phyloP scores from a whole-genome alignment of 768 basidiomycete genomes.

The Coprinopsis sp. region DNA sequence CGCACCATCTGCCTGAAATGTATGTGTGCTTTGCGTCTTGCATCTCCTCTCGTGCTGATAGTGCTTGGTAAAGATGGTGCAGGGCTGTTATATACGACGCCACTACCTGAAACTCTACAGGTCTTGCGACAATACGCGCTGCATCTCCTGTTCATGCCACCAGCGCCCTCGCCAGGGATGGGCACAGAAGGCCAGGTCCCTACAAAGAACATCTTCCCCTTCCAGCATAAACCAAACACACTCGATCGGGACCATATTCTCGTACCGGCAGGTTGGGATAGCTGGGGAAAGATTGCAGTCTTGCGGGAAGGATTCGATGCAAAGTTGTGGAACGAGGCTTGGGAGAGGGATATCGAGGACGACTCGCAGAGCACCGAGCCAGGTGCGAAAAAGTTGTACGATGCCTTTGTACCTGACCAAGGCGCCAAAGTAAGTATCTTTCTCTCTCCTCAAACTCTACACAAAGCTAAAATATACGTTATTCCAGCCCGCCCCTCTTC shows the following conservation, averaged over 20 bases:
- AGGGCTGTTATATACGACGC: conserved; percentile 85
- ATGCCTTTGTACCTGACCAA: conserved; percentile 68
- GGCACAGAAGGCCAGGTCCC: conserved; percentile 64
- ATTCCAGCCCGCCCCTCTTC: conserved; percentile 56
- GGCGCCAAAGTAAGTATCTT: conserved; percentile 56
- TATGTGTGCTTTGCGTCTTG: conserved; percentile 35
- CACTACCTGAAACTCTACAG: conserved; percentile 67
- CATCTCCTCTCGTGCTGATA: not conserved
- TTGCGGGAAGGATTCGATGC: conserved; percentile 90
- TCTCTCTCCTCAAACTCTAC: not conserved
- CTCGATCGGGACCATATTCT: conserved; percentile 90
- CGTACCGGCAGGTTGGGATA: conserved; percentile 96
- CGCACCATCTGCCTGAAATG: conserved; percentile 91
- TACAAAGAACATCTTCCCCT: conserved; percentile 78
- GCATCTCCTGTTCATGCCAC: conserved; percentile 73
- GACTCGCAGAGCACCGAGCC: conserved; percentile 39
- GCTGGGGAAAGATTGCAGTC: conserved; percentile 92
- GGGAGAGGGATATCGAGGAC: conserved; percentile 65
- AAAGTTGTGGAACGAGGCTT: conserved; percentile 71
- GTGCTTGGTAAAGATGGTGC: conserved; percentile 72
- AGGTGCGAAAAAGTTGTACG: conserved; percentile 69
- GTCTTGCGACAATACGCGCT: conserved; percentile 80
- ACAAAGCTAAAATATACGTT: conserved; percentile 5
- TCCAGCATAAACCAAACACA: conserved; percentile 82
- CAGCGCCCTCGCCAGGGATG: conserved; percentile 67